Base-by-base conservation (phyloP, 768 basidiomycete genomes). In the Fomitopsis serialis region DNA sequence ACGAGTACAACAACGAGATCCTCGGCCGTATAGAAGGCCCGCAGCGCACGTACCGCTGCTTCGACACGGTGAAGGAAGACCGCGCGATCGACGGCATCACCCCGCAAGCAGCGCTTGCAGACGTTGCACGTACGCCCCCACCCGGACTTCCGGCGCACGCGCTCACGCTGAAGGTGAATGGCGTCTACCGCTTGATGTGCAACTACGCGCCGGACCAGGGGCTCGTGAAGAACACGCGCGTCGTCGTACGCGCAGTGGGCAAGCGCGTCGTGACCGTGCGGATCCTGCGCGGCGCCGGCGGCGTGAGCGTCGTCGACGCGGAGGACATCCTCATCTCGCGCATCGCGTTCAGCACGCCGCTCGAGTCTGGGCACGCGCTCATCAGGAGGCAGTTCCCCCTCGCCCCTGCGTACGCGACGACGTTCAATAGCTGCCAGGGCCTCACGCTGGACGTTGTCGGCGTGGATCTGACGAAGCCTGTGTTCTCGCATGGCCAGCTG, bases 341-440 rank as follows among this genome's bases (percentile, higher is more conserved):
- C 37, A 69, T 66, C 35, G 54, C 58, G 2, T 69, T 66, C 58
- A 59, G 45, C 1, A 44, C 54, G 32, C 21, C 19, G 42, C 57
- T 69, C 29, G 51, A 56, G 9, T 61, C 63, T 2, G 63, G 64
- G 1, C 67, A 72, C 50, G 73, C 70, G 2, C 59, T 73, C 2
- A 48, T 65, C 7, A 55, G 69, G 2, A 53, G 60, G 3, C 70
- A 73, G 58, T 72, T 74, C 50, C 72, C 73, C 7, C 62, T 74
- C 8, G 64, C 68, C 3, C 68, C 67, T 3, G 72, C 70, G 25
- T 73, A 75, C 54, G 71, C 73, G 22, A 71, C 69, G 3, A 76
- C 74, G 25, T 75, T 75, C 59, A 70, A 74, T 50, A 69, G 72
- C 52, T 74, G 74, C 54, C 72, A 72, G 56, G 72, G 73, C 2